Evolutionary conservation across 805 yeast genomes (phyloP).

Genomic region (Lipomyces mesembrius): DNA sequence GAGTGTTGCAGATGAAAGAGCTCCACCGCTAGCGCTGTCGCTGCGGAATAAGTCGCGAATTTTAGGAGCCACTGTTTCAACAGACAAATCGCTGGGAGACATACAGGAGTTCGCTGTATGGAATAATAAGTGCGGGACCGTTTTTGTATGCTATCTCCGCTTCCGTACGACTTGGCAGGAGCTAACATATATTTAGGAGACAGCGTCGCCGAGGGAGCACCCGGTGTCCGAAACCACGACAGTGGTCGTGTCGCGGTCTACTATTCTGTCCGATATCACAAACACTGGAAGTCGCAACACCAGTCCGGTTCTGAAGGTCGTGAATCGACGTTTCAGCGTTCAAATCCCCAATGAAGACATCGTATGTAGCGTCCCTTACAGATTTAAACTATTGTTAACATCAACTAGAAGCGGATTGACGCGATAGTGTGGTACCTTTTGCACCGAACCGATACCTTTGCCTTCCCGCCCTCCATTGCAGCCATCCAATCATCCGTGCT

Average conservation of each 20-base stretch:
- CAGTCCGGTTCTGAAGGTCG: conserved; percentile 4
- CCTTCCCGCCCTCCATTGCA: conserved; percentile 31
- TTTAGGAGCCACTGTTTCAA: too few species aligned
- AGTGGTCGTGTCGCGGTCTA: conserved; percentile 23
- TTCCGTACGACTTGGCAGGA: conserved; percentile 1
- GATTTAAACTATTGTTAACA: background rate
- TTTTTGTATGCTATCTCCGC: conserved; percentile 1
- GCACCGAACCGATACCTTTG: conserved; percentile 29
- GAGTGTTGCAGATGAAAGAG: too few species aligned
- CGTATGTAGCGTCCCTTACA: background rate
- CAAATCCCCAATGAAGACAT: conserved; percentile 22
- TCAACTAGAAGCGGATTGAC: conserved; percentile 15
- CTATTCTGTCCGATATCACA: conserved; percentile 26
- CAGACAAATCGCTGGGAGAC: background rate
- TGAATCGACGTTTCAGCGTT: conserved; percentile 23
- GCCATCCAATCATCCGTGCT: conserved; percentile 15
- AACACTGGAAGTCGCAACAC: conserved; percentile 6
- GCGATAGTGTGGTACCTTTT: conserved; percentile 13
- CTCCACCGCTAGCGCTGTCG: too few species aligned
- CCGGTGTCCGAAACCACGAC: conserved; percentile 15
- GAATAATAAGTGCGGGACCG: background rate
- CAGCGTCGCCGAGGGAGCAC: background rate
- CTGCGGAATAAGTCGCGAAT: too few species aligned
- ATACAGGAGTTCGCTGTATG: conserved; percentile 7
- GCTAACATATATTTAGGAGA: background rate